phyloP scores from a whole-genome alignment of 805 yeast genomes.

The Barnettozyma populi region DNA sequence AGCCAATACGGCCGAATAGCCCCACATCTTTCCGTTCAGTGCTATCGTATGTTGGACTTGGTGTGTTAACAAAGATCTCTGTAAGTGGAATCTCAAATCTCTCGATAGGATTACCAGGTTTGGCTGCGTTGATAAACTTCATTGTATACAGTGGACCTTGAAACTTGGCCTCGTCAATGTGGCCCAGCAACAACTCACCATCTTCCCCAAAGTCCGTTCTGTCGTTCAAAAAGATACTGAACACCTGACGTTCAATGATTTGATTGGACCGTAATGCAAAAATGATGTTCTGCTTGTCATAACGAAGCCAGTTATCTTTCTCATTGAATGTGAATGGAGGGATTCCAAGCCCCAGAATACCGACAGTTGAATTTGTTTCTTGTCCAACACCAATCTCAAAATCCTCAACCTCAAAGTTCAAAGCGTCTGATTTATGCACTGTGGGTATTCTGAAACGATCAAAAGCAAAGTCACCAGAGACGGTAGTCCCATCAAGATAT shows the following conservation, averaged over 20 bases:
- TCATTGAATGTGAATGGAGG: conserved; percentile 9
- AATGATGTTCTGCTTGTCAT: conserved; percentile 10
- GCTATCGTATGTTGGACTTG: not conserved
- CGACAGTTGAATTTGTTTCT: conserved; percentile 28
- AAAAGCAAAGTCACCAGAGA: conserved; percentile 3
- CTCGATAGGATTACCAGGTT: conserved; percentile 6
- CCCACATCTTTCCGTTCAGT: not conserved
- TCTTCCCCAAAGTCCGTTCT: not conserved
- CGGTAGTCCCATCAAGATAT: conserved; percentile 6
- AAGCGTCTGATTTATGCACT: not conserved
- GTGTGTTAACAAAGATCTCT: conserved; percentile 4
- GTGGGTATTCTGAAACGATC: conserved; percentile 10
- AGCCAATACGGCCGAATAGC: conserved; percentile 7
- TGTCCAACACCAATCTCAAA: conserved; percentile 28
- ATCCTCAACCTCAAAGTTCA: not conserved
- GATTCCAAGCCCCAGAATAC: conserved; percentile 42
- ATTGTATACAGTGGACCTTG: conserved; percentile 28
- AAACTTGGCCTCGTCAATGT: conserved; percentile 35
- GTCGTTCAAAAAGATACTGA: conserved; percentile 18
- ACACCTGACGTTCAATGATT: conserved; percentile 11
- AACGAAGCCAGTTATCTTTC: conserved; percentile 1
- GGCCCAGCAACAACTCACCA: conserved; percentile 34
- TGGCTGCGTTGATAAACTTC: conserved; percentile 23
- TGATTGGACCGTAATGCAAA: conserved; percentile 8
- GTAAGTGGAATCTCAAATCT: conserved; percentile 15